Evolutionary conservation across 1,284 basidiomycete genomes (phyloP).

Genomic region (Moesziomyces antarcticus): DNA sequence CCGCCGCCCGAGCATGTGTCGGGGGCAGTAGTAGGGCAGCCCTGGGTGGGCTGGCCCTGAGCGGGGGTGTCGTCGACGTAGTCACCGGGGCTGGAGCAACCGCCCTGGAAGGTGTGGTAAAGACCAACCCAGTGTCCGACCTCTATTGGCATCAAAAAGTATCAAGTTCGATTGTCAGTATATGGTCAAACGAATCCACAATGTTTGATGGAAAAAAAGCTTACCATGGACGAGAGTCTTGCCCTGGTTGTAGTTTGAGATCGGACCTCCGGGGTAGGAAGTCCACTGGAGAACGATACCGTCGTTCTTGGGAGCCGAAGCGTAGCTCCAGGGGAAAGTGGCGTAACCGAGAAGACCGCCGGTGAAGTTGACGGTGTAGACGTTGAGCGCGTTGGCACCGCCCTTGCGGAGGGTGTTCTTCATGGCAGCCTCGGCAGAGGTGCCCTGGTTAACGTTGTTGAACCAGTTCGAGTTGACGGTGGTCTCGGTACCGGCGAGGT

Average conservation of each 20-base stretch:
- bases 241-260: constrained; percentile 71
- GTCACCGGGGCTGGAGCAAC: constrained; percentile 72
- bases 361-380: constrained; percentile 71
- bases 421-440: constrained; percentile 72
- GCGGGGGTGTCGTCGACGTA: constrained; percentile 72
- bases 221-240: constrained; percentile 73
- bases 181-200: too few relatives aligned
- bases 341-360: constrained; percentile 68
- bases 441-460: constrained; percentile 70
- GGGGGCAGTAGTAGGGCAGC: constrained; percentile 29
- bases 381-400: constrained; percentile 71
- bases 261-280: constrained; percentile 70
- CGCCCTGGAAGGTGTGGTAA: constrained; percentile 75
- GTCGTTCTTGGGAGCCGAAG: constrained; percentile 67
- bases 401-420: constrained; percentile 72
- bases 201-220: neutral
- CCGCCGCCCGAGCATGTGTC: constrained; percentile 52
- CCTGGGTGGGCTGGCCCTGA: constrained; percentile 36
- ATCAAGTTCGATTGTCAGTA: neutral
- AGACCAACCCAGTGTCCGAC: constrained; percentile 70
- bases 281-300: constrained; percentile 29
- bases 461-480: constrained; percentile 72
- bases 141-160: constrained; percentile 44
- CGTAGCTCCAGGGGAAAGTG: constrained; percentile 70
- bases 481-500: constrained; percentile 69